These are phyloP conservation scores for Neurospora sublineolata DNA, from an alignment of 495 filamentous ascomycete species.

Conservation along the genomic window DNA sequence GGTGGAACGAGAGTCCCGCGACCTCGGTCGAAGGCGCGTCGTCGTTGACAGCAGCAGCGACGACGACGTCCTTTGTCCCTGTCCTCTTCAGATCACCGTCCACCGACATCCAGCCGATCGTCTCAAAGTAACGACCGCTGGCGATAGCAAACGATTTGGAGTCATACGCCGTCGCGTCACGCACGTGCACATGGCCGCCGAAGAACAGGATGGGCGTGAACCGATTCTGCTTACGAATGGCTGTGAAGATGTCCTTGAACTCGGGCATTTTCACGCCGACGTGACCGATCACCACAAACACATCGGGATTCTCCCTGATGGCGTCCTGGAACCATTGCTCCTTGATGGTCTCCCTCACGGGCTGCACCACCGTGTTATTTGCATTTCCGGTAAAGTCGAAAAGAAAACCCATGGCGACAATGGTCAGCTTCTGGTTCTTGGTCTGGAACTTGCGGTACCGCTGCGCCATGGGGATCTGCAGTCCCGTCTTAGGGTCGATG, in stretches of 20 bases:
- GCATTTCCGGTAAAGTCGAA: slow-evolving; percentile 85
- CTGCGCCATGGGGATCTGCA: slow-evolving; percentile 64
- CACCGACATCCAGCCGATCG: slow-evolving; percentile 91
- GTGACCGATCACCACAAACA: slow-evolving; percentile 83
- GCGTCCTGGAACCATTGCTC: slow-evolving; percentile 84
- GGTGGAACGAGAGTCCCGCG: slow-evolving; percentile 42
- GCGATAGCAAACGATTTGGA: slow-evolving; percentile 69
- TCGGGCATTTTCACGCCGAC: slow-evolving; percentile 71
- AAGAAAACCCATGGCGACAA: slow-evolving; percentile 84
- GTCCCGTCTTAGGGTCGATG: slow-evolving; percentile 53
- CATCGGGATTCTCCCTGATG: slow-evolving; percentile 72
- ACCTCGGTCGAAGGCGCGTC: slow-evolving; percentile 2
- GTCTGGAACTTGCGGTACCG: slow-evolving; percentile 82
- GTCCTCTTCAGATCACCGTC: slow-evolving; percentile 46
- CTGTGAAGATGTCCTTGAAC: slow-evolving; percentile 62
- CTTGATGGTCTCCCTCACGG: slow-evolving; percentile 65
- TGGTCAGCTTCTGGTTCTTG: slow-evolving; percentile 69
- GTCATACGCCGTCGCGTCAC: slow-evolving; percentile 77
- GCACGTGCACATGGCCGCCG: slow-evolving; percentile 82
- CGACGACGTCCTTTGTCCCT: slow-evolving; percentile 5
- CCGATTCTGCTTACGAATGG: slow-evolving; percentile 65
- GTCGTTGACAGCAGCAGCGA: slow-evolving; percentile 5
- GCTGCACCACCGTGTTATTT: slow-evolving; percentile 77
- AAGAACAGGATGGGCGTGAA: slow-evolving; percentile 87
- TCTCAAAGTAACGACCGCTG: slow-evolving; percentile 94